These are phyloP conservation scores for Globisporangium orthogonon DNA, from an alignment of 352 stramenopile species.

Conservation along the genomic window DNA sequence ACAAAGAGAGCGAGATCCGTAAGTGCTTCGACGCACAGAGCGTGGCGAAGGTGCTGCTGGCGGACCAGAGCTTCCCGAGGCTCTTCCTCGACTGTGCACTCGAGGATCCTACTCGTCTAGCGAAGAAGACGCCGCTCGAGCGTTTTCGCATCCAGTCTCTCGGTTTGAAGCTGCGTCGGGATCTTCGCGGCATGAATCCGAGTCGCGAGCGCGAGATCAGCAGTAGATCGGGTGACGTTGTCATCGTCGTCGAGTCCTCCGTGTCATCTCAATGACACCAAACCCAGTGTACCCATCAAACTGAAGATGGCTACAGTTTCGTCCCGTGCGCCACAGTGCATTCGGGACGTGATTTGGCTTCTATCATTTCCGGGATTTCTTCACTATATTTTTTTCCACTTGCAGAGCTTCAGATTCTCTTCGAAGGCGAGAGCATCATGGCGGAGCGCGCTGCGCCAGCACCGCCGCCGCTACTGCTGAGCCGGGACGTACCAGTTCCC, in stretches of 20 bases:
- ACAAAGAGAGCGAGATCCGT: slow-evolving; percentile 17
- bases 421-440: not conserved
- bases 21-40: slow-evolving; percentile 21
- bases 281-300: not conserved
- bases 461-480: too few species aligned
- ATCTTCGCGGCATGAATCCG: not conserved
- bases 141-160: slow-evolving; percentile 23
- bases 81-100: slow-evolving; percentile 33
- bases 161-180: slow-evolving; percentile 16
- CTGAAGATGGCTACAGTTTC: not conserved
- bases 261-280: too few species aligned
- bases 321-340: not conserved
- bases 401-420: not conserved
- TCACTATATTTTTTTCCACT: not conserved
- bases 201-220: not conserved
- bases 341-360: not conserved
- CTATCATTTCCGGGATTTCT: not conserved
- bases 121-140: slow-evolving; percentile 14
- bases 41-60: slow-evolving; percentile 34
- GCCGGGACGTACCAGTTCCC: too few species aligned
- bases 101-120: slow-evolving; percentile 6
- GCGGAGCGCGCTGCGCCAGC: not conserved
- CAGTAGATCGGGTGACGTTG: not conserved
- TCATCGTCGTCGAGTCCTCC: not conserved
- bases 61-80: slow-evolving; percentile 24